Evolutionary conservation across 331 rosid species (phyloP).

Genomic region (Quercus lobata): DNA sequence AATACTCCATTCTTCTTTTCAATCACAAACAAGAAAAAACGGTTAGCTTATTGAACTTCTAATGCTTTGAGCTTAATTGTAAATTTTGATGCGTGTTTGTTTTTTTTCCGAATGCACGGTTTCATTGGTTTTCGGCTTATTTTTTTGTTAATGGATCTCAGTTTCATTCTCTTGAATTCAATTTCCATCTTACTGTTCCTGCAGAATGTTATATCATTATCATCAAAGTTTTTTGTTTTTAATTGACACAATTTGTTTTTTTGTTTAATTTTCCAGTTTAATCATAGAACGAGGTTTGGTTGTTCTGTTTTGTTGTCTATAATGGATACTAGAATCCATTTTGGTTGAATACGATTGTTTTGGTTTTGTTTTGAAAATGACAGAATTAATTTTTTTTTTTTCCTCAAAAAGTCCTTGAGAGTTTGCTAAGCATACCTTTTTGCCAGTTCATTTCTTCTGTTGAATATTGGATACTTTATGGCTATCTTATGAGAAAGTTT

Average conservation of each 20-base stretch:
- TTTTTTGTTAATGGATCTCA: constrained; percentile 20
- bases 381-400: background rate
- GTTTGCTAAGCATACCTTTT: background rate
- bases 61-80: constrained; percentile 19
- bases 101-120: background rate
- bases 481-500: background rate
- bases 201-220: background rate
- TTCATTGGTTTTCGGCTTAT: constrained; percentile 1
- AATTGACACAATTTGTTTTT: background rate
- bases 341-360: background rate
- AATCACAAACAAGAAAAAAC: constrained; percentile 5
- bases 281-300: constrained; percentile 1
- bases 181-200: background rate
- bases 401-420: background rate
- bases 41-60: constrained; percentile 24
- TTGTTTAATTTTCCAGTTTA: background rate
- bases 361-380: background rate
- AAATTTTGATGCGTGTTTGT: background rate
- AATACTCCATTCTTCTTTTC: constrained; percentile 32
- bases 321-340: constrained; percentile 4
- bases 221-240: background rate
- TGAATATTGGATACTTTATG: background rate
- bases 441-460: constrained; percentile 6
- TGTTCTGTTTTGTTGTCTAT: constrained; percentile 8
- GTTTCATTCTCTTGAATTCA: constrained; percentile 23